A percentile compares a stretch with the other conserved stretches of the same genome.
Conservation (phyloP, 1,139 yeast species). For the Hemisphaericaspora xylofermentans region DNA sequence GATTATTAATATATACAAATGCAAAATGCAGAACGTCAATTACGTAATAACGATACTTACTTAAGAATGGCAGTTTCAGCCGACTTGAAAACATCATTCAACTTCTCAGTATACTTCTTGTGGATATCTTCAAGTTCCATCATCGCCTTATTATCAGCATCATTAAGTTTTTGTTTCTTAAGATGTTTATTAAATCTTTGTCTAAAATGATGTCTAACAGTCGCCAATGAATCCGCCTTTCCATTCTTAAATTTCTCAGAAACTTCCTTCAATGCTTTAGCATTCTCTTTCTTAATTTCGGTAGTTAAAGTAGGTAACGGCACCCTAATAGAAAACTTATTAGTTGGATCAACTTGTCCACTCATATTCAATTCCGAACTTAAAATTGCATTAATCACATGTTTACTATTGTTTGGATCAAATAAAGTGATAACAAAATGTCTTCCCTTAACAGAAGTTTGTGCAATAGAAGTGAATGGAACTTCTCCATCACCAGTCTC, state of each 20-base stretch:
- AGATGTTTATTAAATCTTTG: conserved; percentile 51
- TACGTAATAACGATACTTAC: conserved; percentile 11
- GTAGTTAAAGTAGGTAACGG: conserved; percentile 75
- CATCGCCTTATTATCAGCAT: conserved; percentile 51
- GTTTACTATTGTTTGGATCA: conserved; percentile 72
- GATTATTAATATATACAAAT: conserved; percentile 1
- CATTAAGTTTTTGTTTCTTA: conserved; percentile 53
- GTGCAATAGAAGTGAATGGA: conserved; percentile 66
- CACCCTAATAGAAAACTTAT: conserved; percentile 70
- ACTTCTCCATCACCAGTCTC: conserved; percentile 38
- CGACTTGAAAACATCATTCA: conserved; percentile 56
- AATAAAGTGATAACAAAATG: conserved; percentile 73
- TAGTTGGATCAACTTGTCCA: conserved; percentile 72
- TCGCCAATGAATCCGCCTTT: conserved; percentile 42
- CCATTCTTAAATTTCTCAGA: conserved; percentile 62
- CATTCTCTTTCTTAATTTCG: conserved; percentile 60
- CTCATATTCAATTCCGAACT: conserved; percentile 71
- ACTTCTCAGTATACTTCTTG: conserved; percentile 59
- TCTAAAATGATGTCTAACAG: conserved; percentile 61
- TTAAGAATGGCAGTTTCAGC: conserved; percentile 54
- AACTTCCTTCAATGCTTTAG: conserved; percentile 59
- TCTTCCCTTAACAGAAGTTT: conserved; percentile 72
- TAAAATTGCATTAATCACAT: conserved; percentile 67
- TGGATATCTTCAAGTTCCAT: conserved; percentile 66
- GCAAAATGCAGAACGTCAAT: not conserved